Evolutionary conservation across 306 rosid genomes (phyloP), one percentile per base, ranked within the genome.

Genomic region (Glycine latifolia): DNA sequence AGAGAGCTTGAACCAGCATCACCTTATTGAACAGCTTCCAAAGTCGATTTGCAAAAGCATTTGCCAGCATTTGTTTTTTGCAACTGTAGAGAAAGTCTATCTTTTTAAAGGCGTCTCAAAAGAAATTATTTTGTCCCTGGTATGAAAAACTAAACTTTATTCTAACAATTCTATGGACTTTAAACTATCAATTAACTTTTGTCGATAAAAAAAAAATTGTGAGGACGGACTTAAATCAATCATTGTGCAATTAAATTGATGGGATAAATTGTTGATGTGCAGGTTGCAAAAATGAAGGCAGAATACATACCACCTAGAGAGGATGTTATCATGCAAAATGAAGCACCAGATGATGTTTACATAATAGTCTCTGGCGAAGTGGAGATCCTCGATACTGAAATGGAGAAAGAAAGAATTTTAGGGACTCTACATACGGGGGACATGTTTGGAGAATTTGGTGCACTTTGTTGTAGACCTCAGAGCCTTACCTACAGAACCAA

Each of bases 301-400:
- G 98, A 95, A 82, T 95, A 95, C 70, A 79, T 89, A 79, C 98
- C 99, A 39, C 99, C 99, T 3, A 93, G 90, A 82, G 99, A 95
- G 87, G 99, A 95, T 73, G 98, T 93, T 14, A 47, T 95, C 12
- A 81, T 89, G 90, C 94, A 91, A 46, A 91, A 85, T 14, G 99
- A 95, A 84, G 84, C 87, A 16, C 91, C 98, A 0, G 95, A 90
- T 35, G 99, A 95, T 67, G 88, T 93, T 72, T 95, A 95, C 85
- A 87, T 95, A 63, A 86, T 95, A 47, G 99, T 93, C 12, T 95
- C 99, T 0, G 98, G 99, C 39, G 96, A 95, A 87, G 90, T 93
- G 50, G 98, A 93, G 79, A 86, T 91, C 69, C 91, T 93, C 4
- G 86, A 88, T 35, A 67, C 66, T 47, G 92, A 71, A 8, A 86